phyloP scores from a whole-genome alignment of 768 basidiomycete genomes.

The Leccinum longicurvipes region DNA sequence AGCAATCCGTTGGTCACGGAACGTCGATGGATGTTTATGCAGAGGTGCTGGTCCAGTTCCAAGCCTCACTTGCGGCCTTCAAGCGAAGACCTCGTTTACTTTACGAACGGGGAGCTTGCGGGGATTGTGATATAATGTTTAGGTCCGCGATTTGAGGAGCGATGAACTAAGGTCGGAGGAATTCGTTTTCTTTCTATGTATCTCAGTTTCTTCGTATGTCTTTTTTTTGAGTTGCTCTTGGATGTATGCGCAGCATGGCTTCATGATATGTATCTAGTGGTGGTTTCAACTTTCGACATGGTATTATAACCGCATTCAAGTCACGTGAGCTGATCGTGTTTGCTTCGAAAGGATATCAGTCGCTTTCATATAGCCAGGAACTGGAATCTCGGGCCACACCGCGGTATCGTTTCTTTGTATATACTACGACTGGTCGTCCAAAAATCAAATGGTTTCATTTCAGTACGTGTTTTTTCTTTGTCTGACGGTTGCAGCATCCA shows the following conservation, averaged over 20 bases:
- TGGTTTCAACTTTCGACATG: no score
- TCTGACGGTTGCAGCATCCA: not conserved
- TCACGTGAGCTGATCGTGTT: no score
- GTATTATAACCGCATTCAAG: no score
- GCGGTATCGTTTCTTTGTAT: not conserved
- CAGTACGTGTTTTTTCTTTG: constrained; percentile 44
- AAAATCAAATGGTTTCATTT: constrained; percentile 62
- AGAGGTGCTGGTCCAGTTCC: constrained; percentile 21
- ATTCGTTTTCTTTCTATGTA: not conserved
- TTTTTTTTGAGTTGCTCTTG: not conserved
- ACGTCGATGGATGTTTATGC: constrained; percentile 10
- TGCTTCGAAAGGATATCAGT: no score
- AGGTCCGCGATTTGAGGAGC: not conserved
- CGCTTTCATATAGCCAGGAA: no score
- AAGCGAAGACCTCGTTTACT: constrained; percentile 24
- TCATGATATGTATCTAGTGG: not conserved
- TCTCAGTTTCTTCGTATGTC: not conserved
- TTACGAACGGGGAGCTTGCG: constrained; percentile 4
- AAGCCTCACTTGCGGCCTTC: constrained; percentile 29
- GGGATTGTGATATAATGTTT: not conserved
- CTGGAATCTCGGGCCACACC: no score
- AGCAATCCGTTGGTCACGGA: constrained; percentile 3
- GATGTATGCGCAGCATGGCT: no score
- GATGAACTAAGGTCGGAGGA: not conserved
- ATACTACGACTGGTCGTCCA: not conserved